Evolutionary conservation across 768 basidiomycete genomes (phyloP).

Genomic region (Boletellus emodensis): DNA sequence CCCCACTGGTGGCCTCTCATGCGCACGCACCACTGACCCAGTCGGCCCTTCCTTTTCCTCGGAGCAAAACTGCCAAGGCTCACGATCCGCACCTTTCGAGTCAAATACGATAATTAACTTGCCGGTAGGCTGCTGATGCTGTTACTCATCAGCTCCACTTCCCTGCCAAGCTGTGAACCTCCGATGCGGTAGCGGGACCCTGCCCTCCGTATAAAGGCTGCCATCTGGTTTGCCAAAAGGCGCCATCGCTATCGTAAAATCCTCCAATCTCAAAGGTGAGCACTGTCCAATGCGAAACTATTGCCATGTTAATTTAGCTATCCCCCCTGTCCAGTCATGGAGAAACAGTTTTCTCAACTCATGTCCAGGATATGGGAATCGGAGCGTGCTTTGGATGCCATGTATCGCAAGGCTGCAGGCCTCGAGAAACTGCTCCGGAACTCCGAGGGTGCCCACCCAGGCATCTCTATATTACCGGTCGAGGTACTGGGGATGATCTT

Average conservation of each 20-base stretch:
- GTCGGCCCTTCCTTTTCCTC: too few species aligned
- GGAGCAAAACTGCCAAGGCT: too few species aligned
- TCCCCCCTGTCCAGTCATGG: background rate
- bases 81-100: background rate
- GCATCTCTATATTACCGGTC: constrained; percentile 22
- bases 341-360: constrained; percentile 15
- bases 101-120: background rate
- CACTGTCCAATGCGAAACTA: background rate
- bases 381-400: constrained; percentile 14
- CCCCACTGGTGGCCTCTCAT: too few species aligned
- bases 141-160: background rate
- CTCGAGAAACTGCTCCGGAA: constrained; percentile 8
- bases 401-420: constrained; percentile 18
- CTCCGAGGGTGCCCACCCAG: background rate
- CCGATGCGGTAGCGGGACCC: background rate
- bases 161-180: background rate
- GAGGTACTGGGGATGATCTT: constrained; percentile 29
- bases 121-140: too few species aligned
- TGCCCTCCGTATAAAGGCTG: constrained; percentile 16
- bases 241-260: background rate
- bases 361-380: constrained; percentile 20
- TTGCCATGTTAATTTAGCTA: background rate
- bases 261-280: constrained; percentile 10
- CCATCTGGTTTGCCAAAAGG: background rate
- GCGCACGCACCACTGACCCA: too few species aligned